Percentiles rank a stretch among this genome's conserved stretches.
phyloP scores from a whole-genome alignment of 148 eudicot genomes.

The Tetragonia tetragonoides region DNA sequence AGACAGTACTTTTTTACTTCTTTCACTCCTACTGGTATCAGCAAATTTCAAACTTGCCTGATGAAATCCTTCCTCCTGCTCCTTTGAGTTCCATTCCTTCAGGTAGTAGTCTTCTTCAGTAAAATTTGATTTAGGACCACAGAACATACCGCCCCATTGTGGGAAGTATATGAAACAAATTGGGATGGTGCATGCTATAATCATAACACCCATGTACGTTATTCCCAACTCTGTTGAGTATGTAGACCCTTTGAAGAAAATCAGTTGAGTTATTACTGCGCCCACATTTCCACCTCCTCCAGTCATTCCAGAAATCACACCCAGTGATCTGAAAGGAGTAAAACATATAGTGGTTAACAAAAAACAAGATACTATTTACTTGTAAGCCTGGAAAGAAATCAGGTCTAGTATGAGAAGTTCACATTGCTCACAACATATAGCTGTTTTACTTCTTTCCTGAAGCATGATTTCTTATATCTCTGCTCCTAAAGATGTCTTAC shows the following conservation, averaged over 20 bases:
- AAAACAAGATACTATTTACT: background rate
- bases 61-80: constrained; percentile 49
- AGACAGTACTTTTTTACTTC: constrained; percentile 32
- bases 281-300: constrained; percentile 88
- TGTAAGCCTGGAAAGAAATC: background rate
- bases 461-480: background rate
- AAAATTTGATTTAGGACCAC: constrained; percentile 43
- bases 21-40: constrained; percentile 54
- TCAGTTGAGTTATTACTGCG: constrained; percentile 70
- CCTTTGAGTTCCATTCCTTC: constrained; percentile 53
- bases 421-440: too few species aligned
- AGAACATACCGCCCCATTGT: constrained; percentile 91
- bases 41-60: constrained; percentile 56
- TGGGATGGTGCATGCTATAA: constrained; percentile 56
- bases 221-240: constrained; percentile 63
- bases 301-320: constrained; percentile 80
- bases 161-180: constrained; percentile 55
- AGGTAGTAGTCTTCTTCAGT: constrained; percentile 75
- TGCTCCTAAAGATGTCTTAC: background rate
- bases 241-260: constrained; percentile 78
- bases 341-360: background rate
- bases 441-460: background rate
- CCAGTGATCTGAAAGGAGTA: constrained; percentile 52
- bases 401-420: background rate
- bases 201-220: constrained; percentile 81